phyloP scores from a whole-genome alignment of 2,329 filamentous ascomycete genomes.

The Aspergillus hortae region DNA sequence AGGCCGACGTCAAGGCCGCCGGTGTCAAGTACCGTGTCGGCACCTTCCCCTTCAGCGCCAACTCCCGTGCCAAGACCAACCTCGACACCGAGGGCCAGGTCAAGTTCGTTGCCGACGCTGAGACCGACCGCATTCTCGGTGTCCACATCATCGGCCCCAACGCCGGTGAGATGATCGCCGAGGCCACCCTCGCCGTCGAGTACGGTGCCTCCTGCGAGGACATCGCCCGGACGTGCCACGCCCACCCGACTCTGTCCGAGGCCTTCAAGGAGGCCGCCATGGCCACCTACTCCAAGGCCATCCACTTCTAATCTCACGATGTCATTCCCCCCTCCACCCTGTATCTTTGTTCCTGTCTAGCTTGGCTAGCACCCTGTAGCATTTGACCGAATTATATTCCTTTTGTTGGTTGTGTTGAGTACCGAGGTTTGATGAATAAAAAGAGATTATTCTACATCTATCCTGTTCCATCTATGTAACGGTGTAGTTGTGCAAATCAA shows the following conservation, averaged over 20 bases:
- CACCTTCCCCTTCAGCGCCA: constrained; percentile 95
- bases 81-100: constrained; percentile 92
- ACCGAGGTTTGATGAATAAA: constrained; percentile 18
- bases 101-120: constrained; percentile 93
- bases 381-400: constrained; percentile 33
- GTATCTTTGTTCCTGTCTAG: constrained; percentile 29
- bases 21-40: constrained; percentile 91
- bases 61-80: constrained; percentile 98
- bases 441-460: constrained; percentile 4
- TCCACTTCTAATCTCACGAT: constrained; percentile 70
- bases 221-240: constrained; percentile 90
- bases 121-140: constrained; percentile 93
- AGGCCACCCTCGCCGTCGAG: constrained; percentile 90
- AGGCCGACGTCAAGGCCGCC: constrained; percentile 87
- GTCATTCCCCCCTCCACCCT: constrained; percentile 13
- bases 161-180: constrained; percentile 98
- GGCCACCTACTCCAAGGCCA: constrained; percentile 91
- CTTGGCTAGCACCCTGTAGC: constrained; percentile 36
- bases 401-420: constrained; percentile 20
- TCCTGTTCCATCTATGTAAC: too few relatives aligned
- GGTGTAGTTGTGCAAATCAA: not conserved
- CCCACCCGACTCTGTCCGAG: constrained; percentile 92
- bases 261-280: constrained; percentile 99
- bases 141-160: constrained; percentile 96
- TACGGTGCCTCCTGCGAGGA: constrained; percentile 96